A percentile compares a stretch with the other conserved stretches of the same genome.
Conservation (phyloP, 2,329 filamentous ascomycete species). For the Penicillium brevicompactum region DNA sequence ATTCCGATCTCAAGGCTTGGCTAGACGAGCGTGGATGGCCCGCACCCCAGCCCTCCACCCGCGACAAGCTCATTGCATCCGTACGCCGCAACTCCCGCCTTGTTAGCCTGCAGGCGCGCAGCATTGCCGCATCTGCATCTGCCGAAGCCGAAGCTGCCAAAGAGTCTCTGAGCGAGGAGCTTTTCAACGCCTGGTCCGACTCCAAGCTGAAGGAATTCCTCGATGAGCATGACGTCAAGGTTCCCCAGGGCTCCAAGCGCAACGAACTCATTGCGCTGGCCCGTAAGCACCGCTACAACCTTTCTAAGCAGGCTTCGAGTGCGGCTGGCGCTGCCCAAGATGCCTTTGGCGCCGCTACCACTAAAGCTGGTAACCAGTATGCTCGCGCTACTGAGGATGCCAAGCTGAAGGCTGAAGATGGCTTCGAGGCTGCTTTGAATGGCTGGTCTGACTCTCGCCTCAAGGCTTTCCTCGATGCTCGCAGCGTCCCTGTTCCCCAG, state of each 20-base stretch:
- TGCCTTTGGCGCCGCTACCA: conserved; percentile 69
- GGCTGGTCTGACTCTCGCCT: conserved; percentile 76
- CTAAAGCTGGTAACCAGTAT: conserved; percentile 73
- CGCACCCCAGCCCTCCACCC: conserved; percentile 77
- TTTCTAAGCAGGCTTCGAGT: conserved; percentile 52
- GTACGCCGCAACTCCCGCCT: conserved; percentile 89
- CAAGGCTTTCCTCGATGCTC: conserved; percentile 76
- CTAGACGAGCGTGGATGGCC: conserved; percentile 86
- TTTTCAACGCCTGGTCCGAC: conserved; percentile 90
- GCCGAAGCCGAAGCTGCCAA: conserved; percentile 71
- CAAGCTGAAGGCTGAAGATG: conserved; percentile 62
- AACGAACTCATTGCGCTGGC: conserved; percentile 89
- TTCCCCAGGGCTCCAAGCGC: conserved; percentile 86
- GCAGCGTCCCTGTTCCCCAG: conserved; percentile 75
- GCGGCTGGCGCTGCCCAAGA: conserved; percentile 51
- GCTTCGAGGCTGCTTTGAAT: conserved; percentile 64
- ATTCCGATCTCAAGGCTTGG: conserved; percentile 92
- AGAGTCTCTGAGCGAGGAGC: conserved; percentile 73
- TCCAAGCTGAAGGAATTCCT: conserved; percentile 87
- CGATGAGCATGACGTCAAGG: conserved; percentile 85
- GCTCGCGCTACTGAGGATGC: conserved; percentile 74
- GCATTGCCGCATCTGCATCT: conserved; percentile 61
- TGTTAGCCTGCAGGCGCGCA: conserved; percentile 69
- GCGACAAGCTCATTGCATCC: conserved; percentile 84
- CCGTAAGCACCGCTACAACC: conserved; percentile 79